Conservation (phyloP, 75 land plant genomes). For the Sequoiadendron giganteum region DNA sequence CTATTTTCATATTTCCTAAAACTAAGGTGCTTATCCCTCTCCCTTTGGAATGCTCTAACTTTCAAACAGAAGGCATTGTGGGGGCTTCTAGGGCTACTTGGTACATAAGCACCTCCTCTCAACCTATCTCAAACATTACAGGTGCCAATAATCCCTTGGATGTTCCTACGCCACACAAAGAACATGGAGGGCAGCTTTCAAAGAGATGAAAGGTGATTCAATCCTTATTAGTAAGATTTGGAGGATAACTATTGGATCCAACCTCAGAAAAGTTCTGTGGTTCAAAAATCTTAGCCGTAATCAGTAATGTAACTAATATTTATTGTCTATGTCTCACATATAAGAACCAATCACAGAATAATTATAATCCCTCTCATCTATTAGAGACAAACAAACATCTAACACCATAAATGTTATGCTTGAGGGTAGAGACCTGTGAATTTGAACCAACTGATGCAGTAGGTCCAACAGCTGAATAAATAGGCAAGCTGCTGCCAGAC, state of each 20-base stretch:
- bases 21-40: not conserved
- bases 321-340: not conserved
- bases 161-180: not conserved
- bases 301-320: not conserved
- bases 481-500: slow-evolving; percentile 45
- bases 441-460: slow-evolving; percentile 37
- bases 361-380: not conserved
- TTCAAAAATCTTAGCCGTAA: not conserved
- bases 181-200: not conserved
- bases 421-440: slow-evolving; percentile 35
- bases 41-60: not conserved
- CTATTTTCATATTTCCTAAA: not conserved
- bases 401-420: not conserved
- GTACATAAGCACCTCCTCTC: not conserved
- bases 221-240: not conserved
- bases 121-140: not conserved
- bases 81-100: not conserved
- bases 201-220: not conserved
- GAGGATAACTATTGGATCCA: not conserved
- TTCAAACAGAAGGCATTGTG: not conserved
- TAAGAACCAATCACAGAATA: not conserved
- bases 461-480: slow-evolving; percentile 47
- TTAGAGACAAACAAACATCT: not conserved
- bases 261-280: not conserved
- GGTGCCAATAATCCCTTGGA: not conserved